Percentiles rank a stretch among this genome's conserved stretches.
phyloP scores from a whole-genome alignment of 2,329 filamentous ascomycete species.

The Sporothrix curviconia region DNA sequence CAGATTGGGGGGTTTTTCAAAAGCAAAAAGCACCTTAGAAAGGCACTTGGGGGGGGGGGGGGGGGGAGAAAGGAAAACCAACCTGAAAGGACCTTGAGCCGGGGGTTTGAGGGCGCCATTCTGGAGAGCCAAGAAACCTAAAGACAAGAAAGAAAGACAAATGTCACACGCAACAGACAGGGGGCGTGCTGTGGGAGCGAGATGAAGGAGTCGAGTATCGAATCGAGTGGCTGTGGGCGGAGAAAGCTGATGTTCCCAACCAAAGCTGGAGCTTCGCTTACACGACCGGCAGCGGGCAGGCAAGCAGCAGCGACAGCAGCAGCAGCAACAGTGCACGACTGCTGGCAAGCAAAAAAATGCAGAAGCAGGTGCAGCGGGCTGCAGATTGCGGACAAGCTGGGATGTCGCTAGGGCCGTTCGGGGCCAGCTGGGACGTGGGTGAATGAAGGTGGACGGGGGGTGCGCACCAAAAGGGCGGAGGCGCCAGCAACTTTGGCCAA shows the following conservation, averaged over 20 bases:
- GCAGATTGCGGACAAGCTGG: neutral
- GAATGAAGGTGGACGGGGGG: slow-evolving; percentile 6
- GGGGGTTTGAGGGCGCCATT: slow-evolving; percentile 55
- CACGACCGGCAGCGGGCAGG: neutral
- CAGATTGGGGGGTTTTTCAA: neutral
- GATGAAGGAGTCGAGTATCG: neutral
- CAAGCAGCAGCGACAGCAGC: neutral
- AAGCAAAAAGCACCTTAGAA: neutral
- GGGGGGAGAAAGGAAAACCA: slow-evolving; percentile 29
- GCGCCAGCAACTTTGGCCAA: neutral
- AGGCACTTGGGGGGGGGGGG: neutral
- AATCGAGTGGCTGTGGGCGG: neutral
- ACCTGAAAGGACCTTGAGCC: slow-evolving; percentile 57
- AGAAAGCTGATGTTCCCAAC: too few species aligned
- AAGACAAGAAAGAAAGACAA: neutral
- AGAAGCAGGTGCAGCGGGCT: neutral
- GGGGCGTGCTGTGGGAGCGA: too few species aligned
- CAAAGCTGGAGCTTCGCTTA: slow-evolving; percentile 3
- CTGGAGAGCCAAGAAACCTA: slow-evolving; percentile 24
- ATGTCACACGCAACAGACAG: too few species aligned
- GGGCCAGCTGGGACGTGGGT: slow-evolving; percentile 2
- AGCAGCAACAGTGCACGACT: too few species aligned
- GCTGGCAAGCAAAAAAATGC: neutral
- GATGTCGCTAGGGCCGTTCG: neutral
- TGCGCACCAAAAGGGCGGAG: slow-evolving; percentile 1